phyloP scores from a whole-genome alignment of 306 rosid genomes.

The Lotus japonicus region DNA sequence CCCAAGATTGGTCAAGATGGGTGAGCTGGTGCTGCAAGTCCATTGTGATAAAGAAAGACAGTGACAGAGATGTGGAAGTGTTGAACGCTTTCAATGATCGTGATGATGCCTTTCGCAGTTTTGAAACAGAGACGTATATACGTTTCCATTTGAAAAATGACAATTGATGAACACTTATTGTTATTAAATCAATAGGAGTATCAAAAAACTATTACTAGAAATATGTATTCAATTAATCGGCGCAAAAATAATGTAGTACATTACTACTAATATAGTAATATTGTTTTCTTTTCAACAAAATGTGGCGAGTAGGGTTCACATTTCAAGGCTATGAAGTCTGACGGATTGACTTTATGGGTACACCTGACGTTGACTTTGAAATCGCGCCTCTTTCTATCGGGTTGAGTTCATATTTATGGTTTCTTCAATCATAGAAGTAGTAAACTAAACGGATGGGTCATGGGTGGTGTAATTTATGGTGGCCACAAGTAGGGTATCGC shows the following conservation, averaged over 20 bases:
- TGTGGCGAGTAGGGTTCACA: neutral
- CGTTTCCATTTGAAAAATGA: neutral
- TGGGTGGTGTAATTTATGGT: too few species aligned
- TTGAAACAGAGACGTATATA: neutral
- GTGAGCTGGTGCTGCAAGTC: neutral
- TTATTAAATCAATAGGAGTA: too few species aligned
- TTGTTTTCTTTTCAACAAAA: neutral
- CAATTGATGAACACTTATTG: neutral
- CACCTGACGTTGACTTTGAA: neutral
- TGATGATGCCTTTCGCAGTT: neutral
- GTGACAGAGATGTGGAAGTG: neutral
- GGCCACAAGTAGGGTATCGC: too few species aligned
- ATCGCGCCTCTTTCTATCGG: neutral
- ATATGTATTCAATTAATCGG: neutral
- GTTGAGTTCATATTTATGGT: too few species aligned
- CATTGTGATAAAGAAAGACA: neutral
- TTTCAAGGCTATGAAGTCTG: neutral
- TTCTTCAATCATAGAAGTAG: too few species aligned
- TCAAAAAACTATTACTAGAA: too few species aligned
- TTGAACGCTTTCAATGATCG: neutral
- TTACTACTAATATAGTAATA: too few species aligned
- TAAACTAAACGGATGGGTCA: too few species aligned
- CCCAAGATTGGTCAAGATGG: neutral
- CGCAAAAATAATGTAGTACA: neutral
- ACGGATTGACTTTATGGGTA: neutral